These are phyloP conservation scores for Glebionis coronaria DNA, from an alignment of 129 eudicot species.

Conservation along the genomic window DNA sequence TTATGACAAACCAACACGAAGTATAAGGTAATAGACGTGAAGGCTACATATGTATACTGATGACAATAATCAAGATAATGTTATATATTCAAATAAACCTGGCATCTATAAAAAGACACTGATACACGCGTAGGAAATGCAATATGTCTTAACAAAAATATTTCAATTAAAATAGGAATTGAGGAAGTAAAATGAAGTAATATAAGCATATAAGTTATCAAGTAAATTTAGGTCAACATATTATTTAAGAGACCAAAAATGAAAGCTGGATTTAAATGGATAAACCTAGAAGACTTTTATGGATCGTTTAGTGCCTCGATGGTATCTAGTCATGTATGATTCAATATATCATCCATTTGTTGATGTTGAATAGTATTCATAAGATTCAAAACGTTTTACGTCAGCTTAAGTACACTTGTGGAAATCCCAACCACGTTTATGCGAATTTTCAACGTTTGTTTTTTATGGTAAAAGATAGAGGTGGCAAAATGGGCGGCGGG, in stretches of 20 bases:
- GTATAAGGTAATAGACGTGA: too few relatives aligned
- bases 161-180: neutral
- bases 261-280: neutral
- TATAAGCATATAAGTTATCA: neutral
- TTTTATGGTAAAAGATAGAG: too few relatives aligned
- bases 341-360: constrained; percentile 1
- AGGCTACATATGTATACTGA: too few relatives aligned
- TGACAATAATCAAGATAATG: too few relatives aligned
- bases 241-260: neutral
- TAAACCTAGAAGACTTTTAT: neutral
- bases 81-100: too few relatives aligned
- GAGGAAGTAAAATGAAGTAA: neutral
- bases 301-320: neutral
- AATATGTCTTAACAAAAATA: too few relatives aligned
- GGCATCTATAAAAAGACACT: too few relatives aligned
- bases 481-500: too few relatives aligned
- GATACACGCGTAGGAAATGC: too few relatives aligned
- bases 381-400: neutral
- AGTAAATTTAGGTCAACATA: neutral
- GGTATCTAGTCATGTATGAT: constrained; percentile 16
- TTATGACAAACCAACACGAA: too few relatives aligned
- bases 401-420: neutral
- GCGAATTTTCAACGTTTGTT: too few relatives aligned
- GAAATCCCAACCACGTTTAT: neutral
- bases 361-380: neutral